A percentile compares a stretch with the other conserved stretches of the same genome.
These are phyloP conservation scores for Fusarium napiforme DNA, from an alignment of 2,329 filamentous ascomycete species.

Conservation along the genomic window DNA sequence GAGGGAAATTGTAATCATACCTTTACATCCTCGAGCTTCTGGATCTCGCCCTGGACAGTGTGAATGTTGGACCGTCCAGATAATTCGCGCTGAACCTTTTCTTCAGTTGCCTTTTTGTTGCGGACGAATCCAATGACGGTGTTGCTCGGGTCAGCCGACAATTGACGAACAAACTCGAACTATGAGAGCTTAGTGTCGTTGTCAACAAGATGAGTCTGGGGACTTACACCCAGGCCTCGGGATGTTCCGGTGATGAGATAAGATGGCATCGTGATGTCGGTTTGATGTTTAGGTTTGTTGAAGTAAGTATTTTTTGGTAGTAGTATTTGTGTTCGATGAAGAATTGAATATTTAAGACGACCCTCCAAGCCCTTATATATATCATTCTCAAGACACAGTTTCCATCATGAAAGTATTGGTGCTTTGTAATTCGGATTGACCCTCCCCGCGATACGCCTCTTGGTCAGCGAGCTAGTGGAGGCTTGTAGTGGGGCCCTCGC, in stretches of 20 bases:
- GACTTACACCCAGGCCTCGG: slow-evolving; percentile 32
- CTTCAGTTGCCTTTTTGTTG: slow-evolving; percentile 53
- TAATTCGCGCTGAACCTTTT: slow-evolving; percentile 48
- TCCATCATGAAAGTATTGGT: neutral
- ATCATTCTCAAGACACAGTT: neutral
- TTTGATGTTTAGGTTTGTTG: neutral
- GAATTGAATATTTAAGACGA: accelerated
- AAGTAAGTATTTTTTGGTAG: neutral
- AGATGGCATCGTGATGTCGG: slow-evolving; percentile 18
- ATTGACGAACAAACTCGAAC: slow-evolving; percentile 52
- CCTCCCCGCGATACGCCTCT: neutral
- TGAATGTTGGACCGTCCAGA: slow-evolving; percentile 42
- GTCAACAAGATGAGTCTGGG: accelerated
- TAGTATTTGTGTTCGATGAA: accelerated
- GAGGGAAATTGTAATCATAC: neutral
- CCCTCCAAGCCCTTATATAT: neutral
- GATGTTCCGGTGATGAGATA: slow-evolving; percentile 36
- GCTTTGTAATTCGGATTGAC: slow-evolving; percentile 11
- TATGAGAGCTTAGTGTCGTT: neutral
- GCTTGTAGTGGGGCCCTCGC: slow-evolving; percentile 1
- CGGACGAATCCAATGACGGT: slow-evolving; percentile 58
- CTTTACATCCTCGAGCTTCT: slow-evolving; percentile 11
- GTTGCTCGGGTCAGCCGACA: slow-evolving; percentile 55
- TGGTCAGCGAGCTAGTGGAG: neutral
- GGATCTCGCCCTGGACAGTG: slow-evolving; percentile 25